Evolutionary conservation across 257 asterid genomes (phyloP), one percentile per base, ranked within the genome.

Genomic region (Solanum lycopersicoides): DNA sequence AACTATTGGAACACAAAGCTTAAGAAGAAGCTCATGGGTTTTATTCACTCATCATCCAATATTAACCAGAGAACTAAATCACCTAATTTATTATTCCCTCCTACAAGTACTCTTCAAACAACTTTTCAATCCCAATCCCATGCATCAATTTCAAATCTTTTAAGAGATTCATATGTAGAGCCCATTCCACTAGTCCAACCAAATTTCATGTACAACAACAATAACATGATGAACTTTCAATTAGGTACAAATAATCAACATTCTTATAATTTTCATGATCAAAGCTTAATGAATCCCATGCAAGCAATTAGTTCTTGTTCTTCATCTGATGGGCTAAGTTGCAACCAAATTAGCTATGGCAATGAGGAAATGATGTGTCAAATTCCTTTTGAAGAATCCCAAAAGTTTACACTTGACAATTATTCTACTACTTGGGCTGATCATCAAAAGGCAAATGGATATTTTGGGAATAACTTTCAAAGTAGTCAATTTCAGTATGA

Each of bases 1-100:
- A 88, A 88, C 15, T 86, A 88, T 32, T 88, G 90, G 90, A 86
- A 88, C 71, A 88, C 90, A 20, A 88, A 86, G 35, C 90, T 88
- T 13, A 88, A 86, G 88, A 88, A 88, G 71, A 88, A 88, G 83
- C 76, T 88, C 56, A 82, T 86, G 86, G 12, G 47, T 14, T 15
- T 69, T 77, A 59, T 76, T 63, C 47, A 20, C 3, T 25, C 86
- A 18, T 68, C 89, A 63, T 20, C 86, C 4, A 82, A 80, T 3
- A 56, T 56, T 56, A 80, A 87, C 69, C 89, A 87, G 30, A 66
- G 82, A 66, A 74, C n/a, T 37, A 68, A 82, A 69, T 86, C 88
- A 47, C 37, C 83, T 13, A 50, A 42, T 66, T 25, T 28, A 47
- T 47, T 42, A 53, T 45, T 39, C 42, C 79, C 87, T 37, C 7